These are phyloP conservation scores for Pseudotsuga menziesii DNA, from an alignment of 75 land plant genomes.

Conservation along the genomic window DNA sequence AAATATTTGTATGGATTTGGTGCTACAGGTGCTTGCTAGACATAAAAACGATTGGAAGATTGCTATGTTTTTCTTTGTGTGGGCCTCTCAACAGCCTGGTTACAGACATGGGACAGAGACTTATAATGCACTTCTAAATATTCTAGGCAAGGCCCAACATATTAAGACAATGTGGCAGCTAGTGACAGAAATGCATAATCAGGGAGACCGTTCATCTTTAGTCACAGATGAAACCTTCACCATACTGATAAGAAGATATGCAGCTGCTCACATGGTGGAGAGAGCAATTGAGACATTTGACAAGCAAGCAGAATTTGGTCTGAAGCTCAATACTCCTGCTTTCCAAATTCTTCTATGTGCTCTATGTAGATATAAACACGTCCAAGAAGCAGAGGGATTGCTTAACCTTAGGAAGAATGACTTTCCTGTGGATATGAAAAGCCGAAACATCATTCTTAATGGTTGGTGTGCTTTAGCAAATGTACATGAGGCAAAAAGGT, in stretches of 20 bases:
- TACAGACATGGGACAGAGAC: conserved; percentile 24
- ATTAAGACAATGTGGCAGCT: conserved; percentile 27
- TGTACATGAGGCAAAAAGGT: conserved; percentile 41
- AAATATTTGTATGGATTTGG: conserved; percentile 24
- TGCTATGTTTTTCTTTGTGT: conserved; percentile 42
- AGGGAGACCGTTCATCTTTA: background rate
- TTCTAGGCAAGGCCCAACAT: conserved; percentile 36
- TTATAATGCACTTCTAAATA: conserved; percentile 50
- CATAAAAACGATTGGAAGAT: conserved; percentile 45
- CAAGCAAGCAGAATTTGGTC: conserved; percentile 37
- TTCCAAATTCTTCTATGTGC: conserved; percentile 51
- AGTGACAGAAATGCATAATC: conserved; percentile 44
- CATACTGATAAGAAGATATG: conserved; percentile 42
- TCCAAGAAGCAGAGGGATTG: conserved; percentile 49
- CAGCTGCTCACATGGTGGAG: conserved; percentile 44
- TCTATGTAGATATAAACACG: conserved; percentile 62
- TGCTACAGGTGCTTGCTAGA: conserved; percentile 27
- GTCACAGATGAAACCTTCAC: conserved; percentile 33
- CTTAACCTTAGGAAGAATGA: conserved; percentile 26
- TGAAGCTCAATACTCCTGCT: conserved; percentile 26
- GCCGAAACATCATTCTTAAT: conserved; percentile 57
- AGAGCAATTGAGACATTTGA: conserved; percentile 39
- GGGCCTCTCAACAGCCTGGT: conserved; percentile 17
- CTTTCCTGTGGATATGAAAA: conserved; percentile 42
- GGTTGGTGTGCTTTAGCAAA: conserved; percentile 67